Evolutionary conservation across 2,329 filamentous ascomycete species (phyloP), one percentile per base, ranked within the genome.

Genomic region (Sporothrix luriei): DNA sequence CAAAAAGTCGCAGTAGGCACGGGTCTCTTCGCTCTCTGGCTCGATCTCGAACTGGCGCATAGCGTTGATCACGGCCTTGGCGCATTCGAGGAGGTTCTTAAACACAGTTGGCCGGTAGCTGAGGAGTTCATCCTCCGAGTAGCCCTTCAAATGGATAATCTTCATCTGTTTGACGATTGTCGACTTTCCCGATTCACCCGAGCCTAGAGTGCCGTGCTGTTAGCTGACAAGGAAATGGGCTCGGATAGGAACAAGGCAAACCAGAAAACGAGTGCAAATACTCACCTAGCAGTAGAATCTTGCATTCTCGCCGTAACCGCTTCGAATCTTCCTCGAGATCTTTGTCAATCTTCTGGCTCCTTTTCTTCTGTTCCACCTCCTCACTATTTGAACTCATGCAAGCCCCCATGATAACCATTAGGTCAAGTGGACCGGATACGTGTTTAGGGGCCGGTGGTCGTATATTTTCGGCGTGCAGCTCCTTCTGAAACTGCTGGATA

Each of bases 91-190:
- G 71, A 99, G 85, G 79, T 99, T 99, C 82, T 99, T 99, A 84
- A 97, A 99, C 71, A 99, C 93, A 46, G 95, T 98, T 72, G 97
- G 88, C 71, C 95, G 91, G 83, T 98, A 98, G 78, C 97, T 90
- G 76, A 91, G 91, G 65, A 98, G 85, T 80, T 99, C 95, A 76
- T 98, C 94, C 74, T 93, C 89, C 13, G 92, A 94, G 81, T 99
- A 99, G 72, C 95, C 95, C 82, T 97, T 97, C 76, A 98, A 91
- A 78, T 99, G 95, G 77, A 99, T 98, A 76, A 99, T 99, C 82
- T 98, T 99, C 95, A 99, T 99, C 85, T 99, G 95, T 82, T 99
- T 99, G 75, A 99, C 95, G 76, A 99, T 98, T 11, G 95, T 99
- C 70, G 95, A 98, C 82, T 99, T 99, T 75, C 95, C 95, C 81